These are phyloP conservation scores for Thermothelomyces thermophilus DNA, from an alignment of 2,329 filamentous ascomycete species.

Conservation along the genomic window DNA sequence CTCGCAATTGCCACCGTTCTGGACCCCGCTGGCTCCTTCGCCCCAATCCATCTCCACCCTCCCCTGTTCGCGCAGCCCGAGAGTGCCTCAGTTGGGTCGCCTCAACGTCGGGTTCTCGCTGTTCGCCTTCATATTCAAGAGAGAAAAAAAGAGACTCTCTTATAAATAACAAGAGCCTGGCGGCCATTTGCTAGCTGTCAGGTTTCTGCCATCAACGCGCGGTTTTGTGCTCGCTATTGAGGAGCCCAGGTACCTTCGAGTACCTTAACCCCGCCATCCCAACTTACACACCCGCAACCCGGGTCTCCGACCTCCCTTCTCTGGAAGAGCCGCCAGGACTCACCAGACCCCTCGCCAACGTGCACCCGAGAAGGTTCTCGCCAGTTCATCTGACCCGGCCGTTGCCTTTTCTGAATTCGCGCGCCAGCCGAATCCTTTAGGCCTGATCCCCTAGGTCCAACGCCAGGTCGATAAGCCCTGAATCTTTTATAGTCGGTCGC, in stretches of 20 bases:
- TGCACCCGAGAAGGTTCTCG: no score
- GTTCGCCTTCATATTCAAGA: constrained; percentile 1
- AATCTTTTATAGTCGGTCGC: neutral
- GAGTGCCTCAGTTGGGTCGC: neutral
- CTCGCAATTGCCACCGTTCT: constrained; percentile 21
- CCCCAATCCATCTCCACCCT: constrained; percentile 8
- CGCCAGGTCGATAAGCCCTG: neutral
- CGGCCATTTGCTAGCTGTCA: constrained; percentile 15
- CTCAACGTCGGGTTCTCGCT: constrained; percentile 1
- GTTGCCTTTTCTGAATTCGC: neutral
- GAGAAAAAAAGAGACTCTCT: constrained; percentile 1
- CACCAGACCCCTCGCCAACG: neutral
- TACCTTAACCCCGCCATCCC: constrained; percentile 22
- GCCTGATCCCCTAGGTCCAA: neutral
- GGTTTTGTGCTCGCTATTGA: constrained; percentile 34
- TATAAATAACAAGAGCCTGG: constrained; percentile 22
- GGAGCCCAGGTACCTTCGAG: constrained; percentile 28
- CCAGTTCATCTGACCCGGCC: neutral
- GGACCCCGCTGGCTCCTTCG: constrained; percentile 12
- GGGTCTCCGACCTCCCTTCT: neutral
- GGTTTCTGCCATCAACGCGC: constrained; percentile 17
- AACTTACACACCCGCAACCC: constrained; percentile 3
- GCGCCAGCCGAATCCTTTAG: neutral
- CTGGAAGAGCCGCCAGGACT: neutral
- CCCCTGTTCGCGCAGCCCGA: neutral